Base-by-base conservation (phyloP, 225 moss, liverwort and hornwort genomes). In the Antitrichia curtipendula region DNA sequence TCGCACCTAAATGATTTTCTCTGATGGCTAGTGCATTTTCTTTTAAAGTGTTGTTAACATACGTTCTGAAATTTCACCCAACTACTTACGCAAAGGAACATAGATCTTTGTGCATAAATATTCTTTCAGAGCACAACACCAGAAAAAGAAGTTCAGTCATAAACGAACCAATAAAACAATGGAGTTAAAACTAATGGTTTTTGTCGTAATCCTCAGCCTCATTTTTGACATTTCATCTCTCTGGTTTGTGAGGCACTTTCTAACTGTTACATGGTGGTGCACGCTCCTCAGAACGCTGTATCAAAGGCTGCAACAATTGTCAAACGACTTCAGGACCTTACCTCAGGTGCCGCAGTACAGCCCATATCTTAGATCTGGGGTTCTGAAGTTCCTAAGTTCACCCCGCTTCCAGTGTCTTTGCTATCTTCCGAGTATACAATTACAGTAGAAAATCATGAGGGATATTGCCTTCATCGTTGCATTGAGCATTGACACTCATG, bases 241-340 rank as follows among this genome's bases (percentile, higher is more conserved):
- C 68, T 66, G 63, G 27, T 59, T 83, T 77, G 61, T 87, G 77
- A 28, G 38, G 63, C 69, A 70, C 50, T 84, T 83, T 78, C 29
- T 84, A 62, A 88, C 38, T 69, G 34, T 54, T 62, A 24, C 60
- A 64, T 87, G 58, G 75, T 93, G 90, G 86, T 90, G 81, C 87
- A 90, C 81, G 84, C 71, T 78, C 82, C 89, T 59, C 84, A 89
- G 65, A 93, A 85, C 82, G 45, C 85, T 78, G 83, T 91, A 79
- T 94, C 95, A 79, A 93, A 89, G 71, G 94, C 98, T 82, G 94
- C 93, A 82, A 90, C 95, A 68, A 91, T 97, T 47, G 93, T 94
- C 68, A 94, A 93, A 87, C 93, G 98, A 81, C 86, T 97, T 83
- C 97, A 97, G 78, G 95, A 95, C 70, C 95, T 98, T 84, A 94